Base-by-base conservation (phyloP, 495 filamentous ascomycete genomes). In the Bombardia bombarda region DNA sequence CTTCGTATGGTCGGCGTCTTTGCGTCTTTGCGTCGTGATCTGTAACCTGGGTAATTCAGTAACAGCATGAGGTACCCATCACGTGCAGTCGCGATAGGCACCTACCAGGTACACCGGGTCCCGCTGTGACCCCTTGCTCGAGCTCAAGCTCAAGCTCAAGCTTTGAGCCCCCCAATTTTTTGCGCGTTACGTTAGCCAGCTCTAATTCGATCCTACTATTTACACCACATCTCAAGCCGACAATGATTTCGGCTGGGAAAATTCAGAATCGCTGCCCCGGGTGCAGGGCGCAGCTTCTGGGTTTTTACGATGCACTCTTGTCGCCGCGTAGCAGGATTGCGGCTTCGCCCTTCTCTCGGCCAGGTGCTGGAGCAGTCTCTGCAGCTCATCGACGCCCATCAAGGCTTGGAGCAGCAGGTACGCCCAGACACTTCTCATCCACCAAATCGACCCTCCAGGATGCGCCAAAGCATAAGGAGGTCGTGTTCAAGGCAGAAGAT, bases 161-260 rank as follows among this genome's bases (percentile, higher is more conserved):
- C 24, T 32, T 22, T 19, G 23, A 28, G 19, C 42, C n/a, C 43
- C 34, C n/a, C 21, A 38, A 37, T 34, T 26, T n/a, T 38, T 28
- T 30, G 28, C 32, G 41, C 7, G 7, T 4, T 20, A 23, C n/a
- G 17, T 4, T 8, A 20, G 17, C 34, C 34, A 23, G 9, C 17
- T 18, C 21, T 21, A 22, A 20, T 37, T 37, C 22, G 9, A n/a
- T n/a, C n/a, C 26, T 10, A 28, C 3, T 28, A 5, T 28, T 33
- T 20, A 18, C 31, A 17, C 22, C 28, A 16, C 16, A 19, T 22
- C 5, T 8, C 9, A 13, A 40, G 10, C 25, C 14, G 19, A 35
- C 47, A 16, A 77, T 75, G 72, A 48, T 77, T 34, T 67, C 67
- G 37, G 68, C 67, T 12, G 49, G 63, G n/a, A 70, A 65, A 46